phyloP scores from a whole-genome alignment of 257 asterid species.

The Oldenlandia corymbosa region DNA sequence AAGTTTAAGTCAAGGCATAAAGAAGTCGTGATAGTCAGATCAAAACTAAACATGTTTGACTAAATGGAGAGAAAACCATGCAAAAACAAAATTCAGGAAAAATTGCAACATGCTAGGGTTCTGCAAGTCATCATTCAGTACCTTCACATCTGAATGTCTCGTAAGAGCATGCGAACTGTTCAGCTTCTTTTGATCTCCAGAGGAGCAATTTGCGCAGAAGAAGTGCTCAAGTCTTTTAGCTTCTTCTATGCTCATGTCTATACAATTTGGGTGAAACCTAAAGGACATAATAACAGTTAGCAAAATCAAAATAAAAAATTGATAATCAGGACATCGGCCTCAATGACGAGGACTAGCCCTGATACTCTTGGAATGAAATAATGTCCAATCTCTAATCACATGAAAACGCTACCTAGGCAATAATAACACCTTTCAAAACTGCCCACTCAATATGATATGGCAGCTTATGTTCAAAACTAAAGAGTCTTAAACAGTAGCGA shows the following conservation, averaged over 20 bases:
- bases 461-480: neutral
- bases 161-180: slow-evolving; percentile 49
- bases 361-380: neutral
- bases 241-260: slow-evolving; percentile 69
- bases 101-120: neutral
- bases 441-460: neutral
- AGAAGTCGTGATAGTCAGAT: too few relatives aligned
- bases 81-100: neutral
- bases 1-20: too few relatives aligned
- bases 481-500: neutral
- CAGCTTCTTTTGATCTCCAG: slow-evolving; percentile 62
- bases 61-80: neutral
- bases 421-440: neutral
- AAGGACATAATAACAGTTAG: slow-evolving; percentile 19
- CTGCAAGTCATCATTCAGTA: slow-evolving; percentile 18
- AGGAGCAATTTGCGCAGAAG: slow-evolving; percentile 61
- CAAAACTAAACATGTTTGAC: neutral
- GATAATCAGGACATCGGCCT: neutral
- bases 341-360: neutral
- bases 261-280: slow-evolving; percentile 90
- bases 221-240: slow-evolving; percentile 68
- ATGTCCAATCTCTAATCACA: neutral
- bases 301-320: neutral
- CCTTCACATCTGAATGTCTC: slow-evolving; percentile 63
- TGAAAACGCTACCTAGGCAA: neutral